phyloP scores from a whole-genome alignment of 1,139 yeast genomes.

The Protomyces gravidus region DNA sequence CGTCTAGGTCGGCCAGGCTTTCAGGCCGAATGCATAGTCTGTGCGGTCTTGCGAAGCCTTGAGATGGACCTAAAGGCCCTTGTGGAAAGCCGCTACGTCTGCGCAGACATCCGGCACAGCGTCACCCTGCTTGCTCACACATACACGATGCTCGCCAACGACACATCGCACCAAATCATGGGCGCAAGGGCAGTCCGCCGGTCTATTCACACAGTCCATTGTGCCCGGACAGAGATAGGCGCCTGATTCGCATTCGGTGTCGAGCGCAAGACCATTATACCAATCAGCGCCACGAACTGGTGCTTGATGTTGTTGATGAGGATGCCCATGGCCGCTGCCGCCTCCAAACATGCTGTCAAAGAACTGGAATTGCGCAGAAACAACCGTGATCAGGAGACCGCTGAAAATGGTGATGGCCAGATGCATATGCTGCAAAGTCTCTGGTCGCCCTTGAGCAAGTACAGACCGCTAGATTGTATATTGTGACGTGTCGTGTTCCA shows the following conservation, averaged over 20 bases:
- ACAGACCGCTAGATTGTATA: too few species aligned
- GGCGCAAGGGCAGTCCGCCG: slow-evolving; percentile 19
- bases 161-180: slow-evolving; percentile 5
- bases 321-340: slow-evolving; percentile 8
- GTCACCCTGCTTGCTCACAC: slow-evolving; percentile 13
- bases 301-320: slow-evolving; percentile 4
- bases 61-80: too few species aligned
- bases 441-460: too few species aligned
- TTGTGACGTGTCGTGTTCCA: too few species aligned
- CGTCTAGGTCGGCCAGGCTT: too few species aligned
- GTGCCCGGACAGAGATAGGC: slow-evolving; percentile 19
- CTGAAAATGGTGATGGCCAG: too few species aligned
- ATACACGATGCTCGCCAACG: slow-evolving; percentile 10
- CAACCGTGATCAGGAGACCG: background rate
- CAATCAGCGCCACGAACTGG: slow-evolving; percentile 13
- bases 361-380: slow-evolving; percentile 25
- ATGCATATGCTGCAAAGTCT: too few species aligned
- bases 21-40: too few species aligned
- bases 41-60: too few species aligned
- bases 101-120: slow-evolving; percentile 15
- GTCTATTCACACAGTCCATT: slow-evolving; percentile 9
- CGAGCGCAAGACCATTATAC: slow-evolving; percentile 12
- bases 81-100: slow-evolving; percentile 2
- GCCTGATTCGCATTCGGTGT: slow-evolving; percentile 5
- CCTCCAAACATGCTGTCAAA: slow-evolving; percentile 22